Base-by-base conservation (phyloP, 805 yeast species). In the Vanderwaltozyma tropicalis region DNA sequence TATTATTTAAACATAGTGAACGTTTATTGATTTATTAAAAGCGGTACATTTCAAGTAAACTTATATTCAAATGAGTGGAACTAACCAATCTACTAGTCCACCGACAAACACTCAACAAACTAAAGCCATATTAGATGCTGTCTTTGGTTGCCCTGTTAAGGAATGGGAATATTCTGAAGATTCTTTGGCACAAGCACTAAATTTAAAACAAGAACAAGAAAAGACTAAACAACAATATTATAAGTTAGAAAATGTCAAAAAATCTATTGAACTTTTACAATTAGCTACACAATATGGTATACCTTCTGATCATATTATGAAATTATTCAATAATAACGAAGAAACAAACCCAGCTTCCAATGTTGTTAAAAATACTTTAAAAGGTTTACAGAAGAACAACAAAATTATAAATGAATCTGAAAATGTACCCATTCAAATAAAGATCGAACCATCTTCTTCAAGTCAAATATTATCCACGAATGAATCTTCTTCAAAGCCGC, bases 201-300 rank as follows among this genome's bases (percentile, higher is more conserved):
- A 68, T 27, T 67, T 81, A 24, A 68, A 77, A 36, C 57, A 74
- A 3, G 87, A 85, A 54, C 92, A 82, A 52, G 96, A 88, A 55
- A 67, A 71, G 32, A 80, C 96, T 2, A 80, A 80, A 45, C 95
- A 87, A 56, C 92, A 82, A 46, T 79, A 67, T 48, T 80, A 81
- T 55, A 71, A 70, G 38, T 63, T 79, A 15, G 95, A 87, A 52
- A 62, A 70, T 28, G 65, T 80, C 19, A 70, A 72, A 31, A 69
- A 72, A 39, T 71, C 81, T 19, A 61, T 80, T 27, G 78, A 79
- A 38, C 64, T 87, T 16, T 50, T 87, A 35, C 74, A 74, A 42
- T 62, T 67, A 13, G 89, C 94, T 0, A 50, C 72, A 6, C 63
- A 62, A 19, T 71, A 78, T 13, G 78, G 78, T 15, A 64, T 88